Base-by-base conservation (phyloP, 305 asterid species). In the Stenogyne calaminthoides region DNA sequence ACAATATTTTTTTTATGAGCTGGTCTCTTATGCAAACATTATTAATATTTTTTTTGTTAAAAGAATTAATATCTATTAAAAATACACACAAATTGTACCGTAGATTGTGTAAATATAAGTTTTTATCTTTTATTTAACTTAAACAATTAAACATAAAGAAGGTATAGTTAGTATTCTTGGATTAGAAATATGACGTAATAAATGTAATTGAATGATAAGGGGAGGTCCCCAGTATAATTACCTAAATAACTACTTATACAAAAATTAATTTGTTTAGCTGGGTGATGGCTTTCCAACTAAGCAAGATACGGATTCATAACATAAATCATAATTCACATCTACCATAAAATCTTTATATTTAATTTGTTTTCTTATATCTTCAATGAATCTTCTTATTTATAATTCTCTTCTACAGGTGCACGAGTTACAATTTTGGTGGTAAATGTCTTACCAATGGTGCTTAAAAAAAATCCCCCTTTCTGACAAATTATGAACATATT, bases 201-300 rank as follows among this genome's bases (percentile, higher is more conserved):
- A 44, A 44, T 44, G 15, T 19, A 54, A 19, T 54, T 16, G 27
- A 54, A 58, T 59, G 44, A 32, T 61, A 61, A 15, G 25, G 42
- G 25, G 67, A 61, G 67, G 67, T 15, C 47, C 67, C 67, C 18
- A 61, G 18, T 63, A 19, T 63, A 63, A 64, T 39, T 39, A 64
- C 7, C 9, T 10, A 64, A 64, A 40, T 37, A 64, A 39, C 54
- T 27, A 19, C 11, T 18, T 64, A 44, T 20, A 3, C 69, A 64
- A 16, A 64, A 10, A 64, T 64, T 64, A 10, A 64, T 39, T 39
- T 16, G 34, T 37, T 7, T 16, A 37, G 68, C 42, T 63, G 54
- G 69, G 69, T 37, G 54, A 19, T 64, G 54, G 54, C 54, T 64
- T 64, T 64, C 69, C 29, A 64, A 64, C 69, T 10, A 64, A 19